Evolutionary conservation across 2,329 filamentous ascomycete species (phyloP), one percentile per base, ranked within the genome.

Genomic region (Exophiala spinifera): DNA sequence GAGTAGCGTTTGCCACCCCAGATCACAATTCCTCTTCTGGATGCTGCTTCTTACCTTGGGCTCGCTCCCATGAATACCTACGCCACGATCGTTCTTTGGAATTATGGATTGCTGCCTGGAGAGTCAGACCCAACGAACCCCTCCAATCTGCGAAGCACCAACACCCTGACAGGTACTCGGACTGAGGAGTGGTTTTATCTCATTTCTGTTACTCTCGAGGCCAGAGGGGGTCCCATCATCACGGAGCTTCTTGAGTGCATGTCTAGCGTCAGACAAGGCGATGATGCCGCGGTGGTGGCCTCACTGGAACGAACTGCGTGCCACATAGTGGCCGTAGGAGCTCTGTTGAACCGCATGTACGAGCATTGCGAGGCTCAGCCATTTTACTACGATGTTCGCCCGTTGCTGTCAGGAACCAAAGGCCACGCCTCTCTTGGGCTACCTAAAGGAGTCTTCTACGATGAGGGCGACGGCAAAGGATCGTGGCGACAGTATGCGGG

Each of bases 121-220:
- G 37, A 59, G 39, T 46, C 57, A 14, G 70, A 73, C 37, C 56
- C 72, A 48, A 67, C 69, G 14, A 59, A 71, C 20, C 69, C 70
- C 1, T 69, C 71, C 14, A 69, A 71, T 20, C 61, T 74, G 7
- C 61, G 56, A 1, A 62, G 68, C 2, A 54, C 68, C 4, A 64
- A 65, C n/a, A 70, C 71, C 0, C 69, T 72, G 21, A 74, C 72
- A 0, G 68, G 66, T 14, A 72, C 69, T 4, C 67, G 65, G 42
- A 71, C 74, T 23, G 72, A 74, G 57, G 69, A 72, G 56, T 74
- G 72, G 72, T 81, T 81, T 61, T 74, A 79, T 56, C 69, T 79
- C 43, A 74, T 81, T 23, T 80, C 77, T 0, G 74, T 77, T 3
- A 75, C 77, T n/a, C 76, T 81, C 63, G 78, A 81, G 62, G 76